Base-by-base conservation (phyloP, 768 basidiomycete species). In the Tephrocybe sp. region DNA sequence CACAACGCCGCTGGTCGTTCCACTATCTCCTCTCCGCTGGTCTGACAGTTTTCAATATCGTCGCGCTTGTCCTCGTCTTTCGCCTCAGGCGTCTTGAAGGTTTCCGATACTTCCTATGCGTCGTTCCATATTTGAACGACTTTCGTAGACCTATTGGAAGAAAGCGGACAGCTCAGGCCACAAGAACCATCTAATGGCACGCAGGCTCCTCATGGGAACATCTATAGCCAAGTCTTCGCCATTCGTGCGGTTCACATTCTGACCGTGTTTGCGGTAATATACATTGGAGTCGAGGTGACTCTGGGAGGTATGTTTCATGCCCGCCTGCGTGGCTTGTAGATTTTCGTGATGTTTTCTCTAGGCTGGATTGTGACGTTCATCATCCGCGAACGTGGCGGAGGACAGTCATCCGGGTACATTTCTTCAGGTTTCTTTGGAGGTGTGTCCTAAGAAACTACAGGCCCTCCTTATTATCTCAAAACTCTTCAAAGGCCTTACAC, bases 11-110 rank as follows among this genome's bases (percentile, higher is more conserved):
- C 39, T 88, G 86, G 85, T 81, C 79, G 3, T 80, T 81, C 56
- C 80, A 86, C 59, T 88, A 82, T 61, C 71, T 87, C 28, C 66
- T 68, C 8, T 85, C 81, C 0, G 61, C 85, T 1, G 80, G 75
- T 1, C 38, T 89, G 15, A 78, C 83, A 0, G 36, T 78, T 26
- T 32, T 70, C 24, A 86, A 70, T 36, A 48, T 60, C 4, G 24
- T 59, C 4, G 39, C 58, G 9, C 50, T 69, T 15, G 51, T 50
- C 7, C 43, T 61, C 11, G 60, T 65, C 1, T 70, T 72, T 48
- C 62, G 63, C 17, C 55, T 64, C 32, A 65, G 60, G 51, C 58
- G 32, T 2, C 61, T 62, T 12, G 67, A 71, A 37, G 65, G 71
- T 71, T 17, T 30, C 59, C 44, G 23, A 2, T 20, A 40, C 28